These are phyloP conservation scores for Daldinia bambusicola DNA, from an alignment of 495 filamentous ascomycete species.

Conservation along the genomic window DNA sequence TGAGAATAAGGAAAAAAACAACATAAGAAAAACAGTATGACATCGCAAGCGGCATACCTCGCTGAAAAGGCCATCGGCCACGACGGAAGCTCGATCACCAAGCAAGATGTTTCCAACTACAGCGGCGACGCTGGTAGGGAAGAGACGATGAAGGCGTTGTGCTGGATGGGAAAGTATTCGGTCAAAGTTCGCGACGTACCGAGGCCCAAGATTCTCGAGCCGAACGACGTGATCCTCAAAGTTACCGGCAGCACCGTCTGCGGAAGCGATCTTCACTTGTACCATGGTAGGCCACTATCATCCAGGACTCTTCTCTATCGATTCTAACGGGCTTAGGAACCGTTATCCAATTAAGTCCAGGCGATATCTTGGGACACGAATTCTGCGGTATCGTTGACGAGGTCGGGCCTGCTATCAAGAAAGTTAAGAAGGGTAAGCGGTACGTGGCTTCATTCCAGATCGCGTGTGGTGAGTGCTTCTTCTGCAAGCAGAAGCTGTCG, in stretches of 20 bases:
- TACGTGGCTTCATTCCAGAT: conserved; percentile 92
- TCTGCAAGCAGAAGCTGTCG: conserved; percentile 77
- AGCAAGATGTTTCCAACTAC: conserved; percentile 67
- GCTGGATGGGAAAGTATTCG: conserved; percentile 76
- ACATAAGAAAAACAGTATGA: conserved; percentile 46
- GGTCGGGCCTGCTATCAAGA: conserved; percentile 69
- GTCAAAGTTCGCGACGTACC: conserved; percentile 70
- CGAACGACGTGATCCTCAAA: conserved; percentile 81
- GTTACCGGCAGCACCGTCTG: conserved; percentile 90
- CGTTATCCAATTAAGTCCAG: conserved; percentile 77
- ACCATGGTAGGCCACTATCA: conserved; percentile 63
- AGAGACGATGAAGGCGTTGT: conserved; percentile 77
- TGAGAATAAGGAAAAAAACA: neutral
- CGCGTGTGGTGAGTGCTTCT: conserved; percentile 78
- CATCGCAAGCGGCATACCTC: conserved; percentile 69
- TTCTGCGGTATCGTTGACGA: conserved; percentile 85
- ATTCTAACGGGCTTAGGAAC: conserved; percentile 47
- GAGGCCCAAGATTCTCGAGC: conserved; percentile 76
- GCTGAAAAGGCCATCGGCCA: conserved; percentile 75
- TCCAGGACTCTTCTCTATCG: neutral
- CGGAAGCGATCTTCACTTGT: conserved; percentile 85
- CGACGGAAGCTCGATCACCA: conserved; percentile 63
- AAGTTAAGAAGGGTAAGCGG: conserved; percentile 70
- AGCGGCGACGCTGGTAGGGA: conserved; percentile 53
- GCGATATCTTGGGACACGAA: conserved; percentile 91